phyloP scores from a whole-genome alignment of 164 flowering plant genomes.

The Vitis vinifera region ASM3070453v1 NC_081822.1:6632501-6633000 shows the following conservation, averaged over 20 bases:
- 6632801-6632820: slow-evolving; percentile 89
- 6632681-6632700: neutral
- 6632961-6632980: neutral
- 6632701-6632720: neutral
- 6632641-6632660: neutral
- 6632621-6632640: too few species aligned
- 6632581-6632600: too few species aligned
- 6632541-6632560: too few species aligned
- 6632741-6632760: slow-evolving; percentile 90
- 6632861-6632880: slow-evolving; percentile 97
- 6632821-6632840: slow-evolving; percentile 82
- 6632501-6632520: too few species aligned
- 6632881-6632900: slow-evolving; percentile 66
- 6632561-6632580: too few species aligned
- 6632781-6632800: slow-evolving; percentile 92
- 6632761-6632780: slow-evolving; percentile 76
- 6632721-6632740: slow-evolving; percentile 47
- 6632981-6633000: neutral
- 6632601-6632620: too few species aligned
- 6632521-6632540: too few species aligned
- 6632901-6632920: slow-evolving; percentile 69
- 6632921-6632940: slow-evolving; percentile 78
- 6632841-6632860: slow-evolving; percentile 95
- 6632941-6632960: neutral
- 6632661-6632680: neutral